These are phyloP conservation scores for Tylopilus balloui DNA, from an alignment of 768 basidiomycete species.

Conservation along the genomic window DNA sequence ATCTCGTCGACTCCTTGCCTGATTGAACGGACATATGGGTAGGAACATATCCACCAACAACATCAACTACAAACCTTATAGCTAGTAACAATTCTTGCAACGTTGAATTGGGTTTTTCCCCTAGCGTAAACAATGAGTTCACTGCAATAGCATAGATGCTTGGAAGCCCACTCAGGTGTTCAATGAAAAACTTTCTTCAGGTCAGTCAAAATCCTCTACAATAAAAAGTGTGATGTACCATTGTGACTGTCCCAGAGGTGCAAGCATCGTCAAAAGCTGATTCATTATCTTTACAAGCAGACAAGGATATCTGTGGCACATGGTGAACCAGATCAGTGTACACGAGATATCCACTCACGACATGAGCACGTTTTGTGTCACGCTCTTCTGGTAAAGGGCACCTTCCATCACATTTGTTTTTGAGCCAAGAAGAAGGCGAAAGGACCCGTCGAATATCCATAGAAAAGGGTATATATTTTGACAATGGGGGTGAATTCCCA, in stretches of 20 bases:
- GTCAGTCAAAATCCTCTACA: background rate
- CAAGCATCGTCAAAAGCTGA: slow-evolving; percentile 18
- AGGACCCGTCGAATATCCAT: slow-evolving; percentile 12
- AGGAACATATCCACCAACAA: background rate
- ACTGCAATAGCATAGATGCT: background rate
- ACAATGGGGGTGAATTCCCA: slow-evolving; percentile 13
- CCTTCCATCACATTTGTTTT: slow-evolving; percentile 21
- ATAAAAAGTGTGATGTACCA: slow-evolving; percentile 5
- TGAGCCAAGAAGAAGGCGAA: slow-evolving; percentile 17
- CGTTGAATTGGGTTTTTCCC: slow-evolving; percentile 20
- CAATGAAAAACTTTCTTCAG: slow-evolving; percentile 25
- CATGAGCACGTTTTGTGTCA: slow-evolving; percentile 13
- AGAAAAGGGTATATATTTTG: slow-evolving; percentile 12
- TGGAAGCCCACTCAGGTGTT: slow-evolving; percentile 22
- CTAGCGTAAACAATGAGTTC: slow-evolving; percentile 10
- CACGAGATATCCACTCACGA: slow-evolving; percentile 17
- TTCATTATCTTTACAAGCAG: slow-evolving; percentile 28
- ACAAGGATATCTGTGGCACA: slow-evolving; percentile 22
- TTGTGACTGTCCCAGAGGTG: slow-evolving; percentile 21
- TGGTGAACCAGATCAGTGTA: background rate
- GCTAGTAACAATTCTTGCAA: slow-evolving; percentile 17
- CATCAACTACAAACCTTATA: slow-evolving; percentile 20
- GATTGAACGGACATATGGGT: background rate
- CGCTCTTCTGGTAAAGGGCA: slow-evolving; percentile 6
- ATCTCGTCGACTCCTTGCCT: slow-evolving; percentile 18